Conservation (phyloP, 2,329 filamentous ascomycete species). For the Clarireedia paspali region DNA sequence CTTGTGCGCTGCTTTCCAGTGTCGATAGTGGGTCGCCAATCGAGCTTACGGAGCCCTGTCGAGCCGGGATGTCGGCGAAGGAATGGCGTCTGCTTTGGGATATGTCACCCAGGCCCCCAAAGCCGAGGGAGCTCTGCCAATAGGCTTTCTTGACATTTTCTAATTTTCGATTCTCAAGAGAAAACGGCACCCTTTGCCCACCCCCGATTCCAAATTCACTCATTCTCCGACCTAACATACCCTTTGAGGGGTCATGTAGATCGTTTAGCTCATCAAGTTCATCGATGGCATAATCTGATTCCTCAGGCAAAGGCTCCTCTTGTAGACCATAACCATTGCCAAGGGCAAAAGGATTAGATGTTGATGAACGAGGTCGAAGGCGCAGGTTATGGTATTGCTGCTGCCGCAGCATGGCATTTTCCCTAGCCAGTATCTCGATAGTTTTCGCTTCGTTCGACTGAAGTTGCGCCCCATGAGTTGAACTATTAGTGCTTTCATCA, state of each 20-base stretch:
- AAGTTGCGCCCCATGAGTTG: conserved; percentile 45
- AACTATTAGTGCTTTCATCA: conserved; percentile 48
- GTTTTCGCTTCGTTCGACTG: conserved; percentile 51
- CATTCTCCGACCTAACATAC: conserved; percentile 29
- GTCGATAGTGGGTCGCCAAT: conserved; percentile 42
- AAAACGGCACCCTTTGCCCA: conserved; percentile 27
- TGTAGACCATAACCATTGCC: conserved; percentile 53
- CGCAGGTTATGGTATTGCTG: conserved; percentile 48
- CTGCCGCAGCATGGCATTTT: conserved; percentile 55
- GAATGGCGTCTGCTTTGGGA: conserved; percentile 74
- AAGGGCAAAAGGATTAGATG: conserved; percentile 42
- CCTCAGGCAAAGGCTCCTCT: conserved; percentile 53
- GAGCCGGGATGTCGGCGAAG: conserved; percentile 61
- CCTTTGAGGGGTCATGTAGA: conserved; percentile 26
- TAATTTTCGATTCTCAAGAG: conserved; percentile 53
- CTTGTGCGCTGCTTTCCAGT: conserved; percentile 27
- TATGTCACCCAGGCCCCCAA: conserved; percentile 52
- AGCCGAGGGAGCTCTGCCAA: conserved; percentile 66
- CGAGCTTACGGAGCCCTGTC: conserved; percentile 56
- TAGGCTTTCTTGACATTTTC: conserved; percentile 60
- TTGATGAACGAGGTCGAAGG: conserved; percentile 51
- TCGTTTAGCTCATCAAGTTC: conserved; percentile 59
- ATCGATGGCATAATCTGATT: conserved; percentile 66
- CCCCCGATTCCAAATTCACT: conserved; percentile 30
- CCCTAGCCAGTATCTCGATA: conserved; percentile 54